Percentiles rank a stretch among this genome's conserved stretches.
phyloP scores from a whole-genome alignment of 352 stramenopile genomes.

The Thalassiosira hispida region DNA sequence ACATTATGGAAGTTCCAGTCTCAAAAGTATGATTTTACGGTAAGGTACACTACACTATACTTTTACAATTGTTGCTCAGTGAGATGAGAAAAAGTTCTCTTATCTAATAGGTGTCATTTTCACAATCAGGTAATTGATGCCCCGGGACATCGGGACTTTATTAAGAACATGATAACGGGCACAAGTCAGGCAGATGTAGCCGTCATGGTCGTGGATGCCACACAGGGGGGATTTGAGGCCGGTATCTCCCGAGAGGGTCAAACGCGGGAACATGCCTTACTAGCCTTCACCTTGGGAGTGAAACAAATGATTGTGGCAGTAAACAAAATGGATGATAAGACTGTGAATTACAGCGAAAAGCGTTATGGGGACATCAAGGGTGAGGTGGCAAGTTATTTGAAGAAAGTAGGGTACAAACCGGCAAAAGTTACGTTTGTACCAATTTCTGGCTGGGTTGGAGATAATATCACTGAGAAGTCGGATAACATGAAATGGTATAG shows the following conservation, averaged over 20 bases:
- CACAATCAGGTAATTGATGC: conserved; percentile 98
- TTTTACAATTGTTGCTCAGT: too few species aligned
- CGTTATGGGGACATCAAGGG: conserved; percentile 95
- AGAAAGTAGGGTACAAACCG: conserved; percentile 96
- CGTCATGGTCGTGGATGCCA: conserved; percentile 93
- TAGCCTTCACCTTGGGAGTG: conserved; percentile 96
- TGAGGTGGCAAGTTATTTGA: conserved; percentile 91
- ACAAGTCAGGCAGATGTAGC: conserved; percentile 97
- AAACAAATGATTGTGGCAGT: conserved; percentile 97
- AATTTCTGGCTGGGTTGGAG: conserved; percentile 95
- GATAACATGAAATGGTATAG: conserved; percentile 97
- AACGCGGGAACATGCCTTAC: conserved; percentile 94
- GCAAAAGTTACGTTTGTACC: conserved; percentile 95
- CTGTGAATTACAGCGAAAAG: conserved; percentile 91
- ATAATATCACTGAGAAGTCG: conserved; percentile 97
- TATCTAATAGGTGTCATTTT: too few species aligned
- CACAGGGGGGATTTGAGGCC: conserved; percentile 92
- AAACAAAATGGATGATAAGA: conserved; percentile 99
- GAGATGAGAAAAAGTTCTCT: too few species aligned
- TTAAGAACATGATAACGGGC: conserved; percentile 99
- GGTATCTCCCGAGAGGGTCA: conserved; percentile 95
- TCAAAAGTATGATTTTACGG: conserved; percentile 94
- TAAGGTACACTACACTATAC: too few species aligned
- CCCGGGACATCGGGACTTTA: conserved; percentile 97
- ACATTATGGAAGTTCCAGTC: conserved; percentile 98